phyloP scores from a whole-genome alignment of 2,329 filamentous ascomycete species.

The Claviceps sp. region DNA sequence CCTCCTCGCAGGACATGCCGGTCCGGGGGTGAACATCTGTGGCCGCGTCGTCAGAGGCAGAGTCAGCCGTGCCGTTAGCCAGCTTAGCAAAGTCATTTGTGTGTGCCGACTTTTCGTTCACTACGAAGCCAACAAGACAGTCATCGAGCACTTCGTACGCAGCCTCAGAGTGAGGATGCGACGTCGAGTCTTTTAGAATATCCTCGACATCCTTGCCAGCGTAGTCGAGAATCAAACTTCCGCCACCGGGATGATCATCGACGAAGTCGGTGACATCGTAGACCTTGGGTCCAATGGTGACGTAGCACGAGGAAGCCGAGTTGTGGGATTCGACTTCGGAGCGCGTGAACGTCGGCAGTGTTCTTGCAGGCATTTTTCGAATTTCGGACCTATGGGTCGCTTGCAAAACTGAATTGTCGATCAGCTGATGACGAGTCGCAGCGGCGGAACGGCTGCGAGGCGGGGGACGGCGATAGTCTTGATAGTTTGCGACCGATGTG shows the following conservation, averaged over 20 bases:
- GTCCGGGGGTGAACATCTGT: constrained; percentile 46
- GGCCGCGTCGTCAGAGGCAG: constrained; percentile 15
- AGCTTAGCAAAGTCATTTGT: constrained; percentile 11
- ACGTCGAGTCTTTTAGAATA: constrained; percentile 71
- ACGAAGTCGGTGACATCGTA: constrained; percentile 92
- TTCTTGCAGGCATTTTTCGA: constrained; percentile 57
- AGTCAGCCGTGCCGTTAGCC: constrained; percentile 16
- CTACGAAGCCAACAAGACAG: constrained; percentile 68
- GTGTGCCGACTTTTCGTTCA: constrained; percentile 37
- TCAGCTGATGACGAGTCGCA: neutral
- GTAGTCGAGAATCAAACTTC: constrained; percentile 78
- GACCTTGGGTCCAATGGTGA: constrained; percentile 78
- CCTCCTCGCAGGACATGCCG: constrained; percentile 80
- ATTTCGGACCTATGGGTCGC: neutral
- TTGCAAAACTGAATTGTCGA: neutral
- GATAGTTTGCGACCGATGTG: neutral
- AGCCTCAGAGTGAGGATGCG: constrained; percentile 76
- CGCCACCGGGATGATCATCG: constrained; percentile 79
- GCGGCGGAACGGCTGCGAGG: neutral
- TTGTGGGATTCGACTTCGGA: constrained; percentile 75
- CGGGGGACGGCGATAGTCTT: neutral
- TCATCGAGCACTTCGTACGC: constrained; percentile 96
- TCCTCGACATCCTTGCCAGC: constrained; percentile 73
- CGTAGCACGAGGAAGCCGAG: constrained; percentile 74
- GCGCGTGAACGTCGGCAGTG: constrained; percentile 68